Evolutionary conservation across 2,329 filamentous ascomycete species (phyloP).

Genomic region (Ophiosphaerella herpotricha): DNA sequence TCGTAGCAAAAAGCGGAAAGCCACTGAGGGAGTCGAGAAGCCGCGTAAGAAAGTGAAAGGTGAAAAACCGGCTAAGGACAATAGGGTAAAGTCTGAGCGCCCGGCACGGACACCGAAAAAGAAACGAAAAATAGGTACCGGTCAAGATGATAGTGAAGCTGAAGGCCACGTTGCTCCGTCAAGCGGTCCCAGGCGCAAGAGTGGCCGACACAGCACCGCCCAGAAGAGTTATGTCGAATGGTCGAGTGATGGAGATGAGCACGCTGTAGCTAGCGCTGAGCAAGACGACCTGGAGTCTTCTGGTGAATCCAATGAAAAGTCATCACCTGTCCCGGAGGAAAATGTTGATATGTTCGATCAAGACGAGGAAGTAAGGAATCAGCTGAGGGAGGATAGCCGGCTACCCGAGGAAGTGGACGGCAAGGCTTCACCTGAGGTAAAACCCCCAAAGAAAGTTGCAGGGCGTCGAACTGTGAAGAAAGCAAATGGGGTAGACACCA

Average conservation of each 20-base stretch:
- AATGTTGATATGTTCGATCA: constrained; percentile 39
- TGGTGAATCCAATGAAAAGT: constrained; percentile 16
- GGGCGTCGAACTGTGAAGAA: constrained; percentile 21
- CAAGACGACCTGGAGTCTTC: constrained; percentile 24
- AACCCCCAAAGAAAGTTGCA: constrained; percentile 19
- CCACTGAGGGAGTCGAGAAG: constrained; percentile 31
- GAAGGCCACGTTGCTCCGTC: constrained; percentile 33
- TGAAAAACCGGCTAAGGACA: constrained; percentile 38
- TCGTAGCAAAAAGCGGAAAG: constrained; percentile 61
- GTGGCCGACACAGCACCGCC: constrained; percentile 42
- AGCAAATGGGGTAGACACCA: constrained; percentile 19
- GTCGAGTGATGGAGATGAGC: constrained; percentile 49
- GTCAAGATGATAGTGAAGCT: constrained; percentile 41
- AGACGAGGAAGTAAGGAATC: constrained; percentile 10
- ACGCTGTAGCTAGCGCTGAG: constrained; percentile 32
- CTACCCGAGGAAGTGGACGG: constrained; percentile 17
- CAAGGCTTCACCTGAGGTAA: constrained; percentile 23
- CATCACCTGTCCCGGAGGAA: constrained; percentile 22
- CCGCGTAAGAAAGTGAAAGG: constrained; percentile 42
- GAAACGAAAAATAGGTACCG: constrained; percentile 34
- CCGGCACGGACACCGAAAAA: constrained; percentile 47
- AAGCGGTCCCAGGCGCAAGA: constrained; percentile 52
- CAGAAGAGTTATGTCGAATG: constrained; percentile 53
- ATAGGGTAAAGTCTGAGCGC: constrained; percentile 33
- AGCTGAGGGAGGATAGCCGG: constrained; percentile 11